Conservation (phyloP, 1,139 yeast genomes). For the Yamadazyma spencermartinsiae region DNA sequence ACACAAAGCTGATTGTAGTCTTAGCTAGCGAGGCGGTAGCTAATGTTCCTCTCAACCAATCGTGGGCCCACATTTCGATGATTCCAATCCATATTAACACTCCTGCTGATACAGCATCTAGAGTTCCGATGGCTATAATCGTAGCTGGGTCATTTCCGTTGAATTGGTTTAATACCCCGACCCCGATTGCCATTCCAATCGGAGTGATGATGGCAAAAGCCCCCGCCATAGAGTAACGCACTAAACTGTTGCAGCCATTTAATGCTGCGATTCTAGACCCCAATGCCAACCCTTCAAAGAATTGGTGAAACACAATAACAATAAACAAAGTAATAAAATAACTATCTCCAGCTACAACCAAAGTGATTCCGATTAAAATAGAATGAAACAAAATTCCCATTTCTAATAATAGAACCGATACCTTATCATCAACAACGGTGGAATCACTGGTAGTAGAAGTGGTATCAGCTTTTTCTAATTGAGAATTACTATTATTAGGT, state of each 20-base stretch:
- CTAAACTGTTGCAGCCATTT: constrained; percentile 3
- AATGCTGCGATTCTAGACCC: constrained; percentile 32
- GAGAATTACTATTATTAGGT: not conserved
- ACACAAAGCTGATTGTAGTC: constrained; percentile 20
- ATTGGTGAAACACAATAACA: constrained; percentile 42
- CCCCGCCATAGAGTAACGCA: constrained; percentile 19
- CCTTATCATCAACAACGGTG: constrained; percentile 11
- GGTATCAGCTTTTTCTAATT: not conserved
- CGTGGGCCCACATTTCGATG: constrained; percentile 35
- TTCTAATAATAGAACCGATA: constrained; percentile 21
- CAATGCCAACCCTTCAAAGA: constrained; percentile 44
- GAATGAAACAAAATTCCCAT: constrained; percentile 30
- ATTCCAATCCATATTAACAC: constrained; percentile 35
- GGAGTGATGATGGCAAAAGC: constrained; percentile 24
- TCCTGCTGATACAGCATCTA: constrained; percentile 38
- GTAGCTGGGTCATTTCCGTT: constrained; percentile 32
- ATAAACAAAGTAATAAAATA: constrained; percentile 32
- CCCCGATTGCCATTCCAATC: constrained; percentile 31
- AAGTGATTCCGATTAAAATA: constrained; percentile 24
- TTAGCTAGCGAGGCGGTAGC: constrained; percentile 21
- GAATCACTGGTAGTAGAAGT: too few species aligned
- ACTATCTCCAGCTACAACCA: constrained; percentile 28
- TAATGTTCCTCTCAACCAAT: constrained; percentile 33
- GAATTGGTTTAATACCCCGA: constrained; percentile 26
- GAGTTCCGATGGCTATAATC: constrained; percentile 32